Evolutionary conservation across 2,329 filamentous ascomycete genomes (phyloP), one percentile per base, ranked within the genome.

Genomic region (Calonectria crousiana): DNA sequence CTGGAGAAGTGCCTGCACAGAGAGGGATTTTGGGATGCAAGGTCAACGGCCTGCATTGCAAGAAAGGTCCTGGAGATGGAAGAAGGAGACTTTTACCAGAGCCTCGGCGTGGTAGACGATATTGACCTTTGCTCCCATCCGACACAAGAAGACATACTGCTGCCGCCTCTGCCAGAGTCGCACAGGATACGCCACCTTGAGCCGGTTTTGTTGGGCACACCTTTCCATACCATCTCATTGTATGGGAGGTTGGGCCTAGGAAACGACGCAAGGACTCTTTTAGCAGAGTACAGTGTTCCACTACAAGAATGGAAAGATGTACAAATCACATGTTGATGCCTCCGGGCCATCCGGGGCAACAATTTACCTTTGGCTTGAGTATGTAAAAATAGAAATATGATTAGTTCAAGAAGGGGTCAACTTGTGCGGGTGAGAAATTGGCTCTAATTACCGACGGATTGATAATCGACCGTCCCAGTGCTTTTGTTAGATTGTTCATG

Each of bases 21-120:
- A 26, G 86, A 88, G 76, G 85, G 85, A 0, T 82, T 88, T 5
- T 89, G 87, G 86, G 84, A 87, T 76, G 72, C 82, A 1, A 78
- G 68, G 4, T 67, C 84, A 6, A 76, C 79, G 2, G 82, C 82
- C 0, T 75, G 76, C 20, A 78, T 87, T 4, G 83, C 83, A 1
- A 75, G 76, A 28, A 84, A 85, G 69, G 80, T 88, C 0, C 81
- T 88, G 73, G 78, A 83, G 56, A 76, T 87, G 16, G 86, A 88
- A 58, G 85, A 87, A 30, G 65, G 75, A 14, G 62, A 72, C 13
- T 80, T 80, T 36, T 79, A 80, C 13, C 8, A 53, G 5, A 76
- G 52, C 1, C 6, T 74, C 34, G 74, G 77, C 18, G 30, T 71
- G 3, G 69, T 28, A 0, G 75, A 78, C 51, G 62, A 74, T 28